Conservation (phyloP, 495 filamentous ascomycete species). For the Pyrenula aspistea region DNA sequence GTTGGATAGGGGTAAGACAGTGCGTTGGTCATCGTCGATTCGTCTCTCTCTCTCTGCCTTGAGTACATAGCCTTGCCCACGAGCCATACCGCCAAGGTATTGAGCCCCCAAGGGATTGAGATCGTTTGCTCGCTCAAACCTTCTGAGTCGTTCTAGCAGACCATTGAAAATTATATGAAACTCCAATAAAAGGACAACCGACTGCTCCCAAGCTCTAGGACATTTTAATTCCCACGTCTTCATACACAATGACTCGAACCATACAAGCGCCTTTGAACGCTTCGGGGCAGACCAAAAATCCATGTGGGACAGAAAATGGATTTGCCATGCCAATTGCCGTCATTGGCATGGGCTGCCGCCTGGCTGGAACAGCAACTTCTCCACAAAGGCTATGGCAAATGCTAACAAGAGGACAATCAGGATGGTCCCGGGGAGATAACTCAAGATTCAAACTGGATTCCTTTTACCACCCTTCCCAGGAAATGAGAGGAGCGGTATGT, state of each 20-base stretch:
- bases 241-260: not conserved
- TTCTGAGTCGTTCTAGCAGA: not conserved
- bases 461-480: conserved; percentile 23
- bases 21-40: not conserved
- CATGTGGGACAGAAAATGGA: not conserved
- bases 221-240: not conserved
- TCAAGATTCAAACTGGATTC: conserved; percentile 30
- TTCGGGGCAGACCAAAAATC: not conserved
- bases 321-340: conserved; percentile 10
- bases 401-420: conserved; percentile 11
- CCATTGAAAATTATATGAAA: not conserved
- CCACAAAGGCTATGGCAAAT: conserved; percentile 7
- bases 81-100: not conserved
- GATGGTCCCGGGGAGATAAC: conserved; percentile 18
- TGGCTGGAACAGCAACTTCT: conserved; percentile 5
- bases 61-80: not conserved
- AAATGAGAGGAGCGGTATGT: not conserved
- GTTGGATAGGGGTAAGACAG: not conserved
- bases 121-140: not conserved
- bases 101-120: not conserved
- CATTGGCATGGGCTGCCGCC: not conserved
- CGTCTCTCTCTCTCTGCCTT: not conserved
- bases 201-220: not conserved
- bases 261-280: not conserved
- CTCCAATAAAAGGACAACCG: not conserved